phyloP scores from a whole-genome alignment of 2,329 filamentous ascomycete genomes.

The Exophiala bonariae region DNA sequence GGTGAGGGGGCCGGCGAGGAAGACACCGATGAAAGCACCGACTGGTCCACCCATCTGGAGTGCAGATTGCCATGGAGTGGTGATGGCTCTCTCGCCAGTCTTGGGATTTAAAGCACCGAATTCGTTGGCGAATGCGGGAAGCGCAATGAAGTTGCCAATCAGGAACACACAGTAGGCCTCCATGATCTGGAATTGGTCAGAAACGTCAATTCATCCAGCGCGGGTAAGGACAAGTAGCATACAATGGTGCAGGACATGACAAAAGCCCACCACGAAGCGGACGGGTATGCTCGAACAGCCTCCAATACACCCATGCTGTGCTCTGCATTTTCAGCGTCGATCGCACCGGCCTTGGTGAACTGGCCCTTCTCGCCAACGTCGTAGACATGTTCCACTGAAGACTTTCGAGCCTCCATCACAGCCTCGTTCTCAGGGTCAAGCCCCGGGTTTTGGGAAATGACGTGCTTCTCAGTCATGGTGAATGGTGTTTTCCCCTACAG shows the following conservation, averaged over 20 bases:
- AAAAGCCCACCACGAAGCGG: constrained; percentile 57
- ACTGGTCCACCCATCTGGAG: constrained; percentile 56
- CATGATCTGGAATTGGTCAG: constrained; percentile 54
- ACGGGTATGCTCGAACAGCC: constrained; percentile 54
- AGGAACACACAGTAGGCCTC: constrained; percentile 65
- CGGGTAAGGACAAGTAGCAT: constrained; percentile 29
- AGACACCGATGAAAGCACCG: constrained; percentile 62
- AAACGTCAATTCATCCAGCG: constrained; percentile 24
- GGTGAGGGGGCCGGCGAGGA: constrained; percentile 61
- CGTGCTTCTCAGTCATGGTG: constrained; percentile 14
- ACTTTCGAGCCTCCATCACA: constrained; percentile 36
- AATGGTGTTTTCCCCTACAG: neutral
- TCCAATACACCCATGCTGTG: constrained; percentile 51
- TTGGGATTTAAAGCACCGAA: constrained; percentile 46
- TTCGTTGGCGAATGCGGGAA: constrained; percentile 44
- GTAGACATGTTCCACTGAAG: constrained; percentile 32
- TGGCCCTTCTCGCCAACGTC: constrained; percentile 40
- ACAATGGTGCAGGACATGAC: constrained; percentile 59
- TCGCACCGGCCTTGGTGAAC: constrained; percentile 54
- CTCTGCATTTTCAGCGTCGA: constrained; percentile 58
- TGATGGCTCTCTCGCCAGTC: constrained; percentile 41
- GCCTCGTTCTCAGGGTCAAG: constrained; percentile 34
- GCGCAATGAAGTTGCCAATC: constrained; percentile 60
- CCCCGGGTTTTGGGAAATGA: constrained; percentile 35
- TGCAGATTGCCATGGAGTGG: constrained; percentile 59